Conservation (phyloP, 1,284 basidiomycete genomes). For the Cryptococcus sp. region DNA sequence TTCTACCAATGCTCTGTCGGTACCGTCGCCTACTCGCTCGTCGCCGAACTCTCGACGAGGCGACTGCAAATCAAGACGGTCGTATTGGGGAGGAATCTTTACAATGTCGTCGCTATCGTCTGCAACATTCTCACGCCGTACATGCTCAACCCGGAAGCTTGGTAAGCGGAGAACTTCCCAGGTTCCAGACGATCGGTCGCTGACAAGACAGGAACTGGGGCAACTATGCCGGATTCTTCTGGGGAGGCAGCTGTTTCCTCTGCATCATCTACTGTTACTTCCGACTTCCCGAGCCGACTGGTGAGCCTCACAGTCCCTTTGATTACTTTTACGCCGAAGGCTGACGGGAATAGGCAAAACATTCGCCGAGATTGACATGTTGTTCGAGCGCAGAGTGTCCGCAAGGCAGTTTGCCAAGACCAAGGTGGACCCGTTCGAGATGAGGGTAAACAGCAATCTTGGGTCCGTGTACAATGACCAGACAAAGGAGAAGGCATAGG, state of each 20-base stretch:
- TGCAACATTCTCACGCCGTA: constrained; percentile 46
- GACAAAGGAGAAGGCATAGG: too few species aligned
- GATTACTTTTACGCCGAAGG: not conserved
- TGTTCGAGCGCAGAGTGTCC: constrained; percentile 45
- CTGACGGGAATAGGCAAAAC: constrained; percentile 30
- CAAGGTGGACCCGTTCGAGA: constrained; percentile 12
- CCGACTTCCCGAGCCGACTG: constrained; percentile 45
- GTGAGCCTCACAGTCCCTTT: not conserved
- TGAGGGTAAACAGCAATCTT: too few species aligned
- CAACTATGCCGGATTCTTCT: constrained; percentile 36
- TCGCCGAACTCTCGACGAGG: constrained; percentile 50
- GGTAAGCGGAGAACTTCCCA: too few species aligned
- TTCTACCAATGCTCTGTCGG: constrained; percentile 45
- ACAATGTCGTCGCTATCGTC: constrained; percentile 47
- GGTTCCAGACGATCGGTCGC: too few species aligned
- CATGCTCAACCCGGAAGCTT: constrained; percentile 49
- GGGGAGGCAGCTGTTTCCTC: constrained; percentile 33
- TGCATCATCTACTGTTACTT: constrained; percentile 46
- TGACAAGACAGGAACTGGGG: too few species aligned
- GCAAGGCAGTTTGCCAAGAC: constrained; percentile 10
- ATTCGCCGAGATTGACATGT: constrained; percentile 47
- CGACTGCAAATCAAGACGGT: constrained; percentile 52
- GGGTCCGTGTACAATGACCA: too few species aligned
- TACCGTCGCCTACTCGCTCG: constrained; percentile 42
- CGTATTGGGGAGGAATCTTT: constrained; percentile 49